Base-by-base conservation (phyloP, 1,284 basidiomycete genomes). In the Omphalotus olearius region DNA sequence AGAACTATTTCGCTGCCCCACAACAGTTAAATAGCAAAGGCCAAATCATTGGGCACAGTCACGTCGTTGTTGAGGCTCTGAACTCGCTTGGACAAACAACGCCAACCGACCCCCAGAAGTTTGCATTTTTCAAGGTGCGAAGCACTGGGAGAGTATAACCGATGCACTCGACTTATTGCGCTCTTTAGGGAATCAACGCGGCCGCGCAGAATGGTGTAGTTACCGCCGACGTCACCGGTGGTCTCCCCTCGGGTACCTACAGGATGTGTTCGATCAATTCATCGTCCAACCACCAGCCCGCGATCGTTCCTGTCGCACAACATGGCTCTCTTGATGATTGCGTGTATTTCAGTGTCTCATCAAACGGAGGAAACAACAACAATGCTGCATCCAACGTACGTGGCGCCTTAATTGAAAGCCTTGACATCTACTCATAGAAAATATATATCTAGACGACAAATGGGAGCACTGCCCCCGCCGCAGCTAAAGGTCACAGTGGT, bases 1-100 rank as follows among this genome's bases (percentile, higher is more conserved):
- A 56, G 49, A 81, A 74, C 66, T 83, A 80, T 68, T 83, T 79
- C 59, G 67, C 76, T 45, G 83, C 78, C 6, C 83, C 80, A 40
- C 79, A 83, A 62, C 74, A 79, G 59, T 64, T 81, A 14, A 74
- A 81, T 59, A 61, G 50, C 1, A 63, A 72, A 43, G 82, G 80
- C 48, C 66, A 67, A 44, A 72, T 79, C 57, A 59, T 68, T 40
- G 83, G 82, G 5, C 82, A 85, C 68, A 76, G 76, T 20, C 82
- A 85, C 67, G 69, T 83, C 59, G 75, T 79, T 50, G 66, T 85
- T 56, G 75, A 85, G 62, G 23, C 62, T 54, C 62, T 85, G 53
- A 52, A 62, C 37, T 68, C 71, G 26, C 60, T 82, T 42, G 64
- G 59, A n/a, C 68, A 72, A 55, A 79, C 75, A 1, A 65, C 62